These are phyloP conservation scores for Theileria luwenshuni DNA, from an alignment of 169 alveolate genomes.

Conservation along the genomic window DNA sequence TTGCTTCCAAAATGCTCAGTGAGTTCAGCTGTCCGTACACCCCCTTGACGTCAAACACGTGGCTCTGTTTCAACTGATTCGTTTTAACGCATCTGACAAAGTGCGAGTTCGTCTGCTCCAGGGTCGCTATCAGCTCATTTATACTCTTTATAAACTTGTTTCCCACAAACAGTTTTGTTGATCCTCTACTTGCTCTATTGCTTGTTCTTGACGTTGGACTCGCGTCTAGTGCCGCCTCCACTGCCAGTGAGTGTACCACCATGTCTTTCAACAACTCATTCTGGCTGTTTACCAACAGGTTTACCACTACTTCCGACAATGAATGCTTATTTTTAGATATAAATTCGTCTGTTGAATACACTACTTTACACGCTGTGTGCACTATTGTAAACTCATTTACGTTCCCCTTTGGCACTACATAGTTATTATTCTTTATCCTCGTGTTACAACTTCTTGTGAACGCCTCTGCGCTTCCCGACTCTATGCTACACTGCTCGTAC, in stretches of 20 bases:
- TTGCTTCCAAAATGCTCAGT: constrained; percentile 62
- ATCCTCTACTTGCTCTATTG: neutral
- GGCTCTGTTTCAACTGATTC: constrained; percentile 58
- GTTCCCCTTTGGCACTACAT: constrained; percentile 56
- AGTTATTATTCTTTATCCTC: constrained; percentile 51
- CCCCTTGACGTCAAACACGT: constrained; percentile 26
- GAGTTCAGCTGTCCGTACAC: constrained; percentile 66
- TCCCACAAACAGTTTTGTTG: constrained; percentile 55
- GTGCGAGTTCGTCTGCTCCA: constrained; percentile 66
- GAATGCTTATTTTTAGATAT: constrained; percentile 65
- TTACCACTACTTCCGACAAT: constrained; percentile 30
- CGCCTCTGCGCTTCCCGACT: constrained; percentile 56
- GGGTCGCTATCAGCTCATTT: constrained; percentile 43
- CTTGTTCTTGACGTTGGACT: neutral
- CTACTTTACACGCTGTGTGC: constrained; percentile 63
- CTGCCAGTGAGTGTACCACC: constrained; percentile 21
- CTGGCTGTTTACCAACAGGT: constrained; percentile 28
- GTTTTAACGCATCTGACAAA: constrained; percentile 73
- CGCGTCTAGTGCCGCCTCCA: constrained; percentile 22
- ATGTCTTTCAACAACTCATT: constrained; percentile 29
- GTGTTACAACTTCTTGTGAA: constrained; percentile 66
- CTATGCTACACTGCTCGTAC: constrained; percentile 67
- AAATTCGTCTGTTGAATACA: constrained; percentile 62
- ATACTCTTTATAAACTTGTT: constrained; percentile 60
- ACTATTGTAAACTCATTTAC: constrained; percentile 53